Evolutionary conservation across 2,329 filamentous ascomycete genomes (phyloP).

Genomic region (Coleophoma eucalyptorum): DNA sequence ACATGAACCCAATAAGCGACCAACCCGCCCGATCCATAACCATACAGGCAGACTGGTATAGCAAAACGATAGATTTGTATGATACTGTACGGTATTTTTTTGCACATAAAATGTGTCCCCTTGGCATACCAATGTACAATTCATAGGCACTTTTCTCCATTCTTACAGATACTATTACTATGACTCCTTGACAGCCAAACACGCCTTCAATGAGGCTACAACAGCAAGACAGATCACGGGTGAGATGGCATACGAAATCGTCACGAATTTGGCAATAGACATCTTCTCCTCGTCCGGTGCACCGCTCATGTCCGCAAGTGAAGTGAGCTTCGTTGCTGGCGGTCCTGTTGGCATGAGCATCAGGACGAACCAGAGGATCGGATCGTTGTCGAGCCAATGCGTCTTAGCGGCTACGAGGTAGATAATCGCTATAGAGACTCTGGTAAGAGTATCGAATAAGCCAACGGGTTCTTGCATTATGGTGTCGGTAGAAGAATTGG

Average conservation of each 20-base stretch:
- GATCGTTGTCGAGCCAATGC: conserved; percentile 68
- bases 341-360: conserved; percentile 52
- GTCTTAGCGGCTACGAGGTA: conserved; percentile 51
- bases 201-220: conserved; percentile 27
- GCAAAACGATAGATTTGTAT: no score
- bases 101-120: no score
- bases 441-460: background rate
- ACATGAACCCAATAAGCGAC: no score
- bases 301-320: conserved; percentile 37
- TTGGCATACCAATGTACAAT: no score
- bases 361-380: conserved; percentile 86
- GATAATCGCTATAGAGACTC: conserved; percentile 47
- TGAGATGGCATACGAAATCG: conserved; percentile 31
- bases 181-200: no score
- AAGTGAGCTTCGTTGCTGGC: conserved; percentile 40
- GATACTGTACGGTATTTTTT: no score
- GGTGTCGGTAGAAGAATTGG: background rate
- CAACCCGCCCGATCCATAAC: no score
- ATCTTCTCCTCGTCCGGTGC: conserved; percentile 33
- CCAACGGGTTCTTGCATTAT: background rate
- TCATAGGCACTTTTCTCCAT: no score
- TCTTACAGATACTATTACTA: no score
- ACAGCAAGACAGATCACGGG: conserved; percentile 31
- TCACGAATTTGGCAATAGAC: conserved; percentile 37
- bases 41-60: no score